Evolutionary conservation across 495 filamentous ascomycete species (phyloP).

Genomic region (Talaromyces ruber): DNA sequence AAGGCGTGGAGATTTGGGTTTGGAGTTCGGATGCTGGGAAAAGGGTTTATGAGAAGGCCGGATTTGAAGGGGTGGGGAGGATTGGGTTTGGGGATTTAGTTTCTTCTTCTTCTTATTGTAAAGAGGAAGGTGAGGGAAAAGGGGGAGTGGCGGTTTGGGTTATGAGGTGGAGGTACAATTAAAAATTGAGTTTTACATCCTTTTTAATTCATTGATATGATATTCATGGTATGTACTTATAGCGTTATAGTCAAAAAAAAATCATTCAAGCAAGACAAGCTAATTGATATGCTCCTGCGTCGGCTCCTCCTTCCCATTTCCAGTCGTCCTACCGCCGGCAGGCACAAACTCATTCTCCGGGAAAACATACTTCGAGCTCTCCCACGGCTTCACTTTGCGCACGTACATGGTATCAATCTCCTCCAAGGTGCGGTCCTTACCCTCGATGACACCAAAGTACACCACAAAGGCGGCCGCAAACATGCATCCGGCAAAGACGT

Average conservation of each 20-base stretch:
- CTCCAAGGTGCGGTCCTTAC: conserved; percentile 53
- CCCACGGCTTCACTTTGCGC: conserved; percentile 52
- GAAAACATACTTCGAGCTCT: conserved; percentile 39
- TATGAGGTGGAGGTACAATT: conserved; percentile 1
- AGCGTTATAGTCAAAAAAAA: neutral
- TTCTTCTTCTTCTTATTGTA: neutral
- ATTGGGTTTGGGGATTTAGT: neutral
- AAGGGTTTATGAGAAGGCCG: neutral
- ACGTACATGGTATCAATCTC: conserved; percentile 79
- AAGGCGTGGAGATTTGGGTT: conserved; percentile 2
- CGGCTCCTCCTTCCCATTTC: neutral
- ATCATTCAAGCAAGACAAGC: neutral
- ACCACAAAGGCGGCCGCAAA: conserved; percentile 49
- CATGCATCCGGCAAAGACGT: conserved; percentile 65
- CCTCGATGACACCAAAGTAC: conserved; percentile 69
- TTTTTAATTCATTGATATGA: neutral
- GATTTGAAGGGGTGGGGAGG: conserved; percentile 1
- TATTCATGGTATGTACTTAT: neutral
- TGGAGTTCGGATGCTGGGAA: conserved; percentile 3
- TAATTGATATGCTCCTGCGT: neutral
- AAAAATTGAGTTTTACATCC: neutral
- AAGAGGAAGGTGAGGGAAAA: neutral
- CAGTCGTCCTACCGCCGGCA: neutral
- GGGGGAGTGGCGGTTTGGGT: neutral
- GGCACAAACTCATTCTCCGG: conserved; percentile 8